Conservation (phyloP, 306 rosid genomes). For the Rubus parviflorus region DNA sequence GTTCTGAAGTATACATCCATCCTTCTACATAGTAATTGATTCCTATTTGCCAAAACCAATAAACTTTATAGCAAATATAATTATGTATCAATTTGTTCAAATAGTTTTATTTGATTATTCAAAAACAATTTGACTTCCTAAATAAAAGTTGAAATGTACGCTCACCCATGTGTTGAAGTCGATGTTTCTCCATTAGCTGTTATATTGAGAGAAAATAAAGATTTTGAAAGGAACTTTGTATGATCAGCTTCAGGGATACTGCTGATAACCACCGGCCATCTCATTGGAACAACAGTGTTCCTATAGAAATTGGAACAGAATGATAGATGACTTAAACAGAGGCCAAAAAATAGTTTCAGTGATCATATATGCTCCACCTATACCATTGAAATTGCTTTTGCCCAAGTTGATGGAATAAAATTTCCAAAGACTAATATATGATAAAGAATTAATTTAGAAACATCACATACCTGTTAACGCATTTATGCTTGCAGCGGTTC, state of each 20-base stretch:
- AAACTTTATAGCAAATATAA: neutral
- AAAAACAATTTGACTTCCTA: neutral
- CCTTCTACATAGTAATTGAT: neutral
- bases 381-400: no score
- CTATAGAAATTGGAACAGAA: constrained; percentile 9
- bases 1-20: neutral
- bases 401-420: neutral
- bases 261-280: constrained; percentile 23
- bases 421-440: neutral
- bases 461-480: constrained; percentile 33
- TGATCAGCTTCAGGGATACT: neutral
- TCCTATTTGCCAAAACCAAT: neutral
- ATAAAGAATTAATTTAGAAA: neutral
- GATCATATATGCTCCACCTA: neutral
- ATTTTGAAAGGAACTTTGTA: constrained; percentile 12
- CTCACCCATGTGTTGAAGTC: constrained; percentile 22
- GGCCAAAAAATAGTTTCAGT: neutral
- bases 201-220: constrained; percentile 24
- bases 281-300: constrained; percentile 36
- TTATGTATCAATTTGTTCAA: neutral
- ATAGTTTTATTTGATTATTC: neutral
- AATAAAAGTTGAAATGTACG: neutral
- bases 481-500: constrained; percentile 35
- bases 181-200: constrained; percentile 10
- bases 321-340: neutral